Evolutionary conservation across 1,139 yeast genomes (phyloP).

Genomic region (Blastobotrys niveus): DNA sequence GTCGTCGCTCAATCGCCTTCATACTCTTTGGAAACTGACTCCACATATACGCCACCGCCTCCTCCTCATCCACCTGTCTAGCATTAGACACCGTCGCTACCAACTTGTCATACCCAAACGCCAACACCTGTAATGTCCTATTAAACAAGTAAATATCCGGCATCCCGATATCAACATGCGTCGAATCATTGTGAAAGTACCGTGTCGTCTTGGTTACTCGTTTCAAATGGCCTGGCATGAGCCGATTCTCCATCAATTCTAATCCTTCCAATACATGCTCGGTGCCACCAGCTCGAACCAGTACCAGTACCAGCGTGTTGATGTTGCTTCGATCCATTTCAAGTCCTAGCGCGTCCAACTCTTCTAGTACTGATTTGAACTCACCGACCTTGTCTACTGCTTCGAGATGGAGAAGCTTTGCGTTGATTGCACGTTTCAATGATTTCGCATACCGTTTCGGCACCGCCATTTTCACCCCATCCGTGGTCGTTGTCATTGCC

Average conservation of each 20-base stretch:
- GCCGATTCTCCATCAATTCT: constrained; percentile 35
- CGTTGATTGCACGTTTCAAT: constrained; percentile 30
- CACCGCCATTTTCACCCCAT: constrained; percentile 4
- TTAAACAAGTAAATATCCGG: not conserved
- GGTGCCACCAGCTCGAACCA: constrained; percentile 26
- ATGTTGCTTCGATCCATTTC: constrained; percentile 37
- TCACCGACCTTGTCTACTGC: not conserved
- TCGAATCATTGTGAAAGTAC: not conserved
- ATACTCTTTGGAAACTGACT: not conserved
- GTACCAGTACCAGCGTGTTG: constrained; percentile 34
- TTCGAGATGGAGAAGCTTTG: constrained; percentile 30
- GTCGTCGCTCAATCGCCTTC: not conserved
- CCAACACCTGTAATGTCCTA: not conserved
- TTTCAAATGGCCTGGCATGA: constrained; percentile 28
- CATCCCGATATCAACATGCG: not conserved
- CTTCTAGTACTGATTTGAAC: constrained; percentile 24
- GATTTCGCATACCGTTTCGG: constrained; percentile 20
- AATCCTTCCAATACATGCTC: constrained; percentile 36
- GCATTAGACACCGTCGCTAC: not conserved
- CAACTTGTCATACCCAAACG: not conserved
- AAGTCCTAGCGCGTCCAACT: constrained; percentile 34
- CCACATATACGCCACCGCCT: not conserved
- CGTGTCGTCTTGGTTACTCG: not conserved
- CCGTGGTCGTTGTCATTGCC: too few species aligned
- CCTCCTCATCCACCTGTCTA: not conserved